Evolutionary conservation across 2,329 filamentous ascomycete species (phyloP), one percentile per base, ranked within the genome.

Genomic region (Calonectria pauciramosa): DNA sequence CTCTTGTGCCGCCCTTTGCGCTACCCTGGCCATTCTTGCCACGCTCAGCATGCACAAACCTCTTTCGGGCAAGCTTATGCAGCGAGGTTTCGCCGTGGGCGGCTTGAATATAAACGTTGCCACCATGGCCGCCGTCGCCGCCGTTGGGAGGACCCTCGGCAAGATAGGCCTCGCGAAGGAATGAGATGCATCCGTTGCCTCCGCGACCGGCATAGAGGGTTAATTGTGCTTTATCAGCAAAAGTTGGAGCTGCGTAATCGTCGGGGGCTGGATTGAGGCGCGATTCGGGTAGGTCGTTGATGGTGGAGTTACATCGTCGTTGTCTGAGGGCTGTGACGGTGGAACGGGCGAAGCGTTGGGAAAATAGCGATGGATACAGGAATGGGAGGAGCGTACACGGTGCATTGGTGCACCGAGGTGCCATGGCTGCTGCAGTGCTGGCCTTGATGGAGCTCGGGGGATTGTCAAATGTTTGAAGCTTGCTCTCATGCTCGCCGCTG

Each of bases 101-200:
- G 10, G 97, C 96, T 86, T 99, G 96, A 72, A 99, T 97, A 84
- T 98, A 99, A 78, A 99, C 89, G 80, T 94, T 97, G 49, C 97
- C 97, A 75, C 97, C 97, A 71, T 92, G 94, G 6, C 97, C 97
- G 52, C 97, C 97, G 83, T 99, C 96, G 74, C 97, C 97, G 64
- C 97, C 97, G 84, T 99, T 99, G 13, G 97, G 92, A 14, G 97
- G 97, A 0, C 97, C 97, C 77, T 98, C 93, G 56, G 93, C 91
- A 36, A 98, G 89, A 85, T 94, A 99, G 76, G 96, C 96, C 81
- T 99, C 97, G 26, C 96, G 93, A 54, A 97, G 87, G 83, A 99
- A 99, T 0, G 97, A 97, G 66, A 99, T 95, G 82, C 97, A 99
- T 76, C 97, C 97, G 82, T 97, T 93, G 11, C 97, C 97, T 32